A percentile compares a stretch with the other conserved stretches of the same genome.
These are phyloP conservation scores for Saitoella complicata DNA, from an alignment of 805 yeast species.

Conservation along the genomic window DNA sequence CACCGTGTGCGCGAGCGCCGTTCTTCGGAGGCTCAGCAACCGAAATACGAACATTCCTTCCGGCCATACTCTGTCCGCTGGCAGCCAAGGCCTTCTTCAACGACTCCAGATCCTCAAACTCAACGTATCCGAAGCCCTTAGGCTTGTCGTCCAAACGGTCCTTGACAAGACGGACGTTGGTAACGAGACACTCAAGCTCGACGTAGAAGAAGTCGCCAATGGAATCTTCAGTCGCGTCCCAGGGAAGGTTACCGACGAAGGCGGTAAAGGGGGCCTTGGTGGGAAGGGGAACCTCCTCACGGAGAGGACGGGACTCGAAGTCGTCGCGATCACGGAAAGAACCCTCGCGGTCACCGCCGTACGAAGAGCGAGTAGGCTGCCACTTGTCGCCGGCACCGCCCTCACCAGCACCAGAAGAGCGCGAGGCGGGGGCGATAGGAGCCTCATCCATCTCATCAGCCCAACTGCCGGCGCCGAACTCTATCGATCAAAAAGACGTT, in stretches of 20 bases:
- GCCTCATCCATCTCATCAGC: constrained; percentile 14
- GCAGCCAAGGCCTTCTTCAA: constrained; percentile 58
- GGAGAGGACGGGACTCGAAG: constrained; percentile 14
- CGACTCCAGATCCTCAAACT: constrained; percentile 67
- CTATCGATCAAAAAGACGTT: constrained; percentile 4
- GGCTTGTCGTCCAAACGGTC: constrained; percentile 50
- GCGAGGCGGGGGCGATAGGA: constrained; percentile 11
- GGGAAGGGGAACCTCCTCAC: constrained; percentile 72
- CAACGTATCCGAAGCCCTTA: constrained; percentile 82
- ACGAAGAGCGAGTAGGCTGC: not conserved
- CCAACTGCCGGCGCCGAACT: constrained; percentile 8
- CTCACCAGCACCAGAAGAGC: not conserved
- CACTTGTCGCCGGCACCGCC: not conserved
- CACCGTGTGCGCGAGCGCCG: constrained; percentile 3
- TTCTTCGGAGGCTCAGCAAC: constrained; percentile 45
- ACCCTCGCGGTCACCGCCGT: not conserved
- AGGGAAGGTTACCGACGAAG: constrained; percentile 71
- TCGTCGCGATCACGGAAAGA: not conserved
- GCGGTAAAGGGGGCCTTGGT: constrained; percentile 85
- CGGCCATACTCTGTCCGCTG: constrained; percentile 54
- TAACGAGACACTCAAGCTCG: constrained; percentile 31
- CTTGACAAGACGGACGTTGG: constrained; percentile 55
- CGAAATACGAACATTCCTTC: constrained; percentile 51
- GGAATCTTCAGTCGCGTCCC: constrained; percentile 55
- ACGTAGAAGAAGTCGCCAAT: constrained; percentile 19